Base-by-base conservation (phyloP, 2,329 filamentous ascomycete species). In the Colletotrichum ledebouriae region DNA sequence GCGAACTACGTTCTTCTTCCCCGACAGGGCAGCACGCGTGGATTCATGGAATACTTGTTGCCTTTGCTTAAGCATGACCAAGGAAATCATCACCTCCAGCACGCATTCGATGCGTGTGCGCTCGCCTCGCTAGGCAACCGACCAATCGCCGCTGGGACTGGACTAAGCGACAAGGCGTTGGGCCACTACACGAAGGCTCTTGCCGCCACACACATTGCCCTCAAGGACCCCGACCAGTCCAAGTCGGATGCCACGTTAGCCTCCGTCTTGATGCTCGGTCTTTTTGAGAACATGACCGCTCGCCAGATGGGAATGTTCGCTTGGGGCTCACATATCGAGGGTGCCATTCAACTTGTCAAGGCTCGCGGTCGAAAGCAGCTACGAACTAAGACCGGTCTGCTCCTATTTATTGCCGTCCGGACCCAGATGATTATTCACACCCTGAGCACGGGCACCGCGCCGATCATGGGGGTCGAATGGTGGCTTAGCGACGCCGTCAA, bases 241-340 rank as follows among this genome's bases (percentile, higher is more conserved):
- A 84, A 80, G 67, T 78, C 83, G n/a, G 89, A 91, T 73, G 81
- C 82, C 12, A 89, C 88, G 0, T 73, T 91, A 12, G 88, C 86
- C 2, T 83, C 88, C 0, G 87, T 90, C 15, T 76, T 91, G 37
- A 77, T 90, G 66, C 75, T 91, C 29, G 86, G 87, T 0, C 78
- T 90, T 22, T 91, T 88, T 69, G 89, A 90, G 78, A 84, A 78
- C 66, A 85, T 71, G 63, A 71, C 70, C 17, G 70, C 70, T 25
- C 63, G 68, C 10, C 64, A 71, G 29, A 70, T 70, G 68, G 70
- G 70, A 46, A 71, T 71, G 68, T 71, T 71, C 33, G 86, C 87
- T 2, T 90, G 88, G 88, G 87, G 86, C 4, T 87, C 87, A 10
- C 88, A 90, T 72, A 84, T 87, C n/a, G 86, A 89, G 68, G 88